These are phyloP conservation scores for Magnolia sinica DNA, from an alignment of 164 flowering plant species.

Conservation along the genomic window DNA sequence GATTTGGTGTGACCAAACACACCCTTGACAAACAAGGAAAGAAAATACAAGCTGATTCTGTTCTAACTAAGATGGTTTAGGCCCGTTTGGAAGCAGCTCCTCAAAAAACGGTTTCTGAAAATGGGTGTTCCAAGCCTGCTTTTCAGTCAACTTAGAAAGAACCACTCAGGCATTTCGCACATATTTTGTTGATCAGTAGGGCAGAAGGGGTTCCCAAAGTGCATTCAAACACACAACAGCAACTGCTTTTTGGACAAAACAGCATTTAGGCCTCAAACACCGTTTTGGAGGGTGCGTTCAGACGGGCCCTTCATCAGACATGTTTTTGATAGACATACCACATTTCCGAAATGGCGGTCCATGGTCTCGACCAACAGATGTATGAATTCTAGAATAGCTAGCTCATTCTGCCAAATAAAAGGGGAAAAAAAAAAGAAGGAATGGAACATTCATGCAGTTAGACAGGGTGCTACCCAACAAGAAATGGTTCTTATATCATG, in stretches of 20 bases:
- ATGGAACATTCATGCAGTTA: not conserved
- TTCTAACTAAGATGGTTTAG: no score
- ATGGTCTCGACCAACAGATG: slow-evolving; percentile 95
- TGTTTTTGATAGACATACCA: slow-evolving; percentile 46
- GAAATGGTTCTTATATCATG: not conserved
- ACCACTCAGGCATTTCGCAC: no score
- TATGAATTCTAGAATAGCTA: slow-evolving; percentile 90
- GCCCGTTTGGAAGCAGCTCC: no score
- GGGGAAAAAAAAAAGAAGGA: not conserved
- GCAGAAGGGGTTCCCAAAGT: no score
- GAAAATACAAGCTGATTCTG: not conserved
- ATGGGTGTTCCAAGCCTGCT: no score
- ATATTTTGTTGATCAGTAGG: no score
- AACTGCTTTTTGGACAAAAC: no score
- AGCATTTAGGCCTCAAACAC: no score
- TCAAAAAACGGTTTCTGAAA: no score
- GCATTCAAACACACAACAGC: no score
- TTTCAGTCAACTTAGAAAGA: no score
- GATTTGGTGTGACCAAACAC: not conserved
- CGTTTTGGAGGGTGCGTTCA: not conserved
- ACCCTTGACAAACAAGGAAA: not conserved
- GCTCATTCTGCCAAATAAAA: slow-evolving; percentile 70
- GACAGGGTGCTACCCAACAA: not conserved
- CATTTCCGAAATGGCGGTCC: slow-evolving; percentile 99
- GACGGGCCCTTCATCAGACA: not conserved